Conservation (phyloP, 2,329 filamentous ascomycete genomes). For the Pseudocercospora eumusae region DNA sequence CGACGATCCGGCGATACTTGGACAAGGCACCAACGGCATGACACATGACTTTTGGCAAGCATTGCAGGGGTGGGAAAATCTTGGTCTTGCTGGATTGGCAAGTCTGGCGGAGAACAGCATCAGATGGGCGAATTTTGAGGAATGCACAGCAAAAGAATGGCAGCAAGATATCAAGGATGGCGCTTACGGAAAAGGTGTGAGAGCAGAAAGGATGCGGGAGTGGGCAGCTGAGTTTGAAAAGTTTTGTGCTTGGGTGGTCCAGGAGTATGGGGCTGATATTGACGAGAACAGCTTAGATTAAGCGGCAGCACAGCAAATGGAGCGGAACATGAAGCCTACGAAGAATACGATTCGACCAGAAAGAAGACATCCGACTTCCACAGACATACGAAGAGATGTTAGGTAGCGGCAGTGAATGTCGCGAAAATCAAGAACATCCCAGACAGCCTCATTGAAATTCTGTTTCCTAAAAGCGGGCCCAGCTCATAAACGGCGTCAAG, state of each 20-base stretch:
- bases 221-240: conserved; percentile 84
- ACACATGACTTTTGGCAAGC: conserved; percentile 95
- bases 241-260: conserved; percentile 87
- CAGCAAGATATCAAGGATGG: conserved; percentile 70
- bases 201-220: conserved; percentile 71
- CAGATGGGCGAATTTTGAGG: conserved; percentile 85
- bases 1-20: conserved; percentile 86
- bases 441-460: neutral
- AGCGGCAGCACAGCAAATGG: neutral
- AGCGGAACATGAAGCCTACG: neutral
- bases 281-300: conserved; percentile 33
- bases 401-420: neutral
- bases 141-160: conserved; percentile 72
- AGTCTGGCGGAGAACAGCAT: conserved; percentile 91
- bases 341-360: neutral
- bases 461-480: neutral
- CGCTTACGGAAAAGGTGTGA: conserved; percentile 67
- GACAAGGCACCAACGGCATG: conserved; percentile 77
- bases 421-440: neutral
- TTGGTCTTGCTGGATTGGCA: conserved; percentile 82
- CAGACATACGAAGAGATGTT: neutral
- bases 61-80: conserved; percentile 85
- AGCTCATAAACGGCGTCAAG: neutral
- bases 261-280: conserved; percentile 58
- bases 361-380: neutral